Base-by-base conservation (phyloP, 2,329 filamentous ascomycete genomes). In the Botryotinia convoluta region DNA sequence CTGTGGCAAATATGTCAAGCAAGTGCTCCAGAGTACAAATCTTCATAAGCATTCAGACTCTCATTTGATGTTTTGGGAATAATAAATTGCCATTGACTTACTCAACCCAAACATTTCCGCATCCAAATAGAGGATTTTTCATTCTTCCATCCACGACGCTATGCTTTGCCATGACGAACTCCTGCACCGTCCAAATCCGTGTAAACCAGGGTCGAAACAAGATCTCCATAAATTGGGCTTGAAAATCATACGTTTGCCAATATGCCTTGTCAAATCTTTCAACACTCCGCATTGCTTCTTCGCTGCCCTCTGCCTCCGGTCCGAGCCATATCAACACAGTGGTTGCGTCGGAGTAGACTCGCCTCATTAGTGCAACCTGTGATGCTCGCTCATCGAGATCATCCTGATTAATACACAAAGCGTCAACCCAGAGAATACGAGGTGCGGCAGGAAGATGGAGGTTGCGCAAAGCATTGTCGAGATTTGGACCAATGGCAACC, bases 301-400 rank as follows among this genome's bases (percentile, higher is more conserved):
- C 69, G 48, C 69, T 71, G 20, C 37, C 60, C 12, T 63, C 45
- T 1, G 67, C 45, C 14, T 72, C 44, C 45, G 63, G 39, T 44
- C 74, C 74, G 2, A 75, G 64, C 74, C 74, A 74, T 45, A 73
- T 57, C 14, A 73, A 22, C 1, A 71, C 69, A 9, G 59, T 39
- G 20, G 48, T 39, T n/a, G 77, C 76, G 7, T 59, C 10, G n/a
- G 75, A 59, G 54, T 76, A 80, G 10, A 79, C 75, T 0, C 75
- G 44, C 18, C 73, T 71, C 77, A 78, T 80, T 8, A 76, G 69
- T 1, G 71, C 67, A 2, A 78, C 75, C 57, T 79, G 78, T 9
- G 65, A 45, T 10, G 68, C 72, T 0, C 75, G 69, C 42, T 78
- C 78, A 3, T 64, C 60, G 4, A 75, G 59, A 59, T 73, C 64